phyloP scores from a whole-genome alignment of 73 alveolate species.

The Diophrys appendiculata region DNA sequence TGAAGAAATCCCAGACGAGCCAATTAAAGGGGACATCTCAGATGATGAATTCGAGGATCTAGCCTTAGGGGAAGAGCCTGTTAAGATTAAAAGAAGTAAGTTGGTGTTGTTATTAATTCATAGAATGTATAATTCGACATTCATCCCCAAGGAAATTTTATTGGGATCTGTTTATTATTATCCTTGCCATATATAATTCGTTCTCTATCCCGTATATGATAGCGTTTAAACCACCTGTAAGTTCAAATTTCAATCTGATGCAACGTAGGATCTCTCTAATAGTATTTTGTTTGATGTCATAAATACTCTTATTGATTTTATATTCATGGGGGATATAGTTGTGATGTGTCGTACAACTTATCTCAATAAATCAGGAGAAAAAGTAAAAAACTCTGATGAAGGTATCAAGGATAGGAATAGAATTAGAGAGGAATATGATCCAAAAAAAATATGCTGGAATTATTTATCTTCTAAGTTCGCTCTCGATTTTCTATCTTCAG shows the following conservation, averaged over 20 bases:
- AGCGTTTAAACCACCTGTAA: conserved; percentile 12
- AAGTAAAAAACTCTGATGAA: no score
- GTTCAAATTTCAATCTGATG: not conserved
- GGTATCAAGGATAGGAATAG: not conserved
- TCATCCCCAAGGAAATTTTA: not conserved
- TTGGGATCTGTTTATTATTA: conserved; percentile 4
- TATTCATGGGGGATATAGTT: conserved; percentile 11
- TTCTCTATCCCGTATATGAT: conserved; percentile 8
- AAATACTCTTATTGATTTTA: not conserved
- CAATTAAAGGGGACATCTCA: no score
- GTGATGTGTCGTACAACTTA: conserved; percentile 10
- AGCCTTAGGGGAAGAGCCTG: no score
- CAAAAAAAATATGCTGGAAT: conserved; percentile 22
- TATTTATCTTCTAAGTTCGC: conserved; percentile 61
- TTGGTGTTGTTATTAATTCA: no score
- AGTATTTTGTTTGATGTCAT: not conserved
- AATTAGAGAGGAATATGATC: conserved; percentile 14
- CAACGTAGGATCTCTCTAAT: not conserved
- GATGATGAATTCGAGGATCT: no score
- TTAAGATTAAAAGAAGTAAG: no score
- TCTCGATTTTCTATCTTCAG: conserved; percentile 31
- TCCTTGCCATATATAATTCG: not conserved
- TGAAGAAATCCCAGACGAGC: no score
- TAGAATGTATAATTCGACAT: not conserved
- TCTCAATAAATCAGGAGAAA: conserved; percentile 36